Evolutionary conservation across 257 asterid species (phyloP), one percentile per base, ranked within the genome.

Genomic region (Linderniella brevidens): DNA sequence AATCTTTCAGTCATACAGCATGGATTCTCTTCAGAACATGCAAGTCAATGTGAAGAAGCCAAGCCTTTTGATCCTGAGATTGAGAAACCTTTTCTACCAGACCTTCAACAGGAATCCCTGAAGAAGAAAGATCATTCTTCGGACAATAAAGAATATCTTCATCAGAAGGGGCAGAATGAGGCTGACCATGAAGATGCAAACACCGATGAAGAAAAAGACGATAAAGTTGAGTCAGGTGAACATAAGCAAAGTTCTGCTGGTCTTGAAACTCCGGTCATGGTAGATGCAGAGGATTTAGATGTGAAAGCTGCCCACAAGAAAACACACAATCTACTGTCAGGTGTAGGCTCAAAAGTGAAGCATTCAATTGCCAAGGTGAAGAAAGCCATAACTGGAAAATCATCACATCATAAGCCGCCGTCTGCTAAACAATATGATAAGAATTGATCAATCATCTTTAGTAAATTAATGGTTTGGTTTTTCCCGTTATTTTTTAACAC

Each of bases 321-420:
- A 70, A 70, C 87, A 42, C 90, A 82, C 55, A 73, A 64, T 68
- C 61, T 86, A 52, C 72, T 86, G 29, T 79, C 93, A 25, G 93
- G 94, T 1, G 93, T 86, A 13, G 92, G 94, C 52, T 82, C 96
- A 8, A 86, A 82, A 51, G 83, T 86, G 62, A 86, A 86, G 79
- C 86, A 78, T 63, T 86, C 96, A 8, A 76, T 86, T 52, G 80
- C 92, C 61, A 86, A 82, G 64, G 96, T 86, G 44, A 86, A 75
- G 75, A 86, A 77, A 70, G 95, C 69, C 51, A 86, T 82, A 52
- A 82, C 79, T 3, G 84, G 95, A 7, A 79, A 71, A 62, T 73
- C 90, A 53, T 62, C 82, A 38, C 74, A 66, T 37, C 69, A 80
- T 48, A 82, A 68, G 69, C 55, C 79, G 50, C 49, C 75, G 16